Evolutionary conservation across 257 asterid genomes (phyloP).

Genomic region (Primulina huaijiensis): DNA sequence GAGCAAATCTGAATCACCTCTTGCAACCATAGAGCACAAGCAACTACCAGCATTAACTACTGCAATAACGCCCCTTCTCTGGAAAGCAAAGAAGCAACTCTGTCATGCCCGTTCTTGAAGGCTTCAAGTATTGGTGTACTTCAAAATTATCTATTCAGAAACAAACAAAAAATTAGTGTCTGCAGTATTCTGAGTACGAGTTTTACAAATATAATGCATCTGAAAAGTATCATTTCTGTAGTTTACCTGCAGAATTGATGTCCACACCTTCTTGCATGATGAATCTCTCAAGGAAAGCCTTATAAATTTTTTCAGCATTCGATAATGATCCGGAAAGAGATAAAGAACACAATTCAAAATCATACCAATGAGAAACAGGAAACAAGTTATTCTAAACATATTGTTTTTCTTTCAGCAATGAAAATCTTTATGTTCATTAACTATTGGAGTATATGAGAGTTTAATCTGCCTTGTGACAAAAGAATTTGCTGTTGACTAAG

Average conservation of each 20-base stretch:
- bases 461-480: neutral
- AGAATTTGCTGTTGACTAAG: neutral
- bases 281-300: neutral
- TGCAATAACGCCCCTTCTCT: conserved; percentile 63
- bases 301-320: neutral
- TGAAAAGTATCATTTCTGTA: neutral
- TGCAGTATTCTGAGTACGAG: neutral
- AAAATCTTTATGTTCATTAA: neutral
- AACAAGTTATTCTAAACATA: neutral
- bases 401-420: neutral
- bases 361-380: neutral
- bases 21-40: conserved; percentile 61
- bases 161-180: conserved; percentile 1
- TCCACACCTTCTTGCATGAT: conserved; percentile 55
- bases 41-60: conserved; percentile 63
- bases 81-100: conserved; percentile 55
- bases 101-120: conserved; percentile 74
- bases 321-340: neutral
- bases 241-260: conserved; percentile 54
- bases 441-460: neutral
- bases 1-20: conserved; percentile 76
- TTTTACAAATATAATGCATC: neutral
- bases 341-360: neutral
- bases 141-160: conserved; percentile 57
- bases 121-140: conserved; percentile 80